phyloP scores from a whole-genome alignment of 257 asterid genomes.

The Scutellaria baicalensis region DNA sequence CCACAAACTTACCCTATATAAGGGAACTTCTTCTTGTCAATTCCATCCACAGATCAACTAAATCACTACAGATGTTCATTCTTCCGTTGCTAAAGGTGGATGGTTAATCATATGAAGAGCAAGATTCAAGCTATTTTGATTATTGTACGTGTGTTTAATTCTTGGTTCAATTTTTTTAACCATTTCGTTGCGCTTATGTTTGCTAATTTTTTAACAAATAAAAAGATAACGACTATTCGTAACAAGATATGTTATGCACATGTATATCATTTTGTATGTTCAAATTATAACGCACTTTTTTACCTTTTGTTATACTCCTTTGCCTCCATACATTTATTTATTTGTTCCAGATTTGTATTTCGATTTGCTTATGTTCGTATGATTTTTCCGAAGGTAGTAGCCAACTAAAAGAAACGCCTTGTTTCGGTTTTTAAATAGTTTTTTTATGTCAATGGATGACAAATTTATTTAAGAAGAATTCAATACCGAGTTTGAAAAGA shows the following conservation, averaged over 20 bases:
- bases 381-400: not conserved
- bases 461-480: no score
- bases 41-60: not conserved
- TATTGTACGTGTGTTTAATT: not conserved
- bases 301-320: no score
- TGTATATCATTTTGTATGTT: not conserved
- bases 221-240: not conserved
- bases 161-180: not conserved
- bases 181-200: not conserved
- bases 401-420: not conserved
- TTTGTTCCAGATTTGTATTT: not conserved
- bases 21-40: not conserved
- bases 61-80: not conserved
- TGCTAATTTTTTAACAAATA: not conserved
- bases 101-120: not conserved
- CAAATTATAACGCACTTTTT: not conserved
- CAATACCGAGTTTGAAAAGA: no score
- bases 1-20: slow-evolving; percentile 15
- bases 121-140: not conserved
- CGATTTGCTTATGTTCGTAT: not conserved
- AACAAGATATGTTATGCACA: not conserved
- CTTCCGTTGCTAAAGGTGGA: not conserved
- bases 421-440: no score
- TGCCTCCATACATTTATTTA: no score
- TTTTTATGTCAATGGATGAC: no score